Evolutionary conservation across 2,329 filamentous ascomycete species (phyloP).

Genomic region (Raffaelea ambrosiae): DNA sequence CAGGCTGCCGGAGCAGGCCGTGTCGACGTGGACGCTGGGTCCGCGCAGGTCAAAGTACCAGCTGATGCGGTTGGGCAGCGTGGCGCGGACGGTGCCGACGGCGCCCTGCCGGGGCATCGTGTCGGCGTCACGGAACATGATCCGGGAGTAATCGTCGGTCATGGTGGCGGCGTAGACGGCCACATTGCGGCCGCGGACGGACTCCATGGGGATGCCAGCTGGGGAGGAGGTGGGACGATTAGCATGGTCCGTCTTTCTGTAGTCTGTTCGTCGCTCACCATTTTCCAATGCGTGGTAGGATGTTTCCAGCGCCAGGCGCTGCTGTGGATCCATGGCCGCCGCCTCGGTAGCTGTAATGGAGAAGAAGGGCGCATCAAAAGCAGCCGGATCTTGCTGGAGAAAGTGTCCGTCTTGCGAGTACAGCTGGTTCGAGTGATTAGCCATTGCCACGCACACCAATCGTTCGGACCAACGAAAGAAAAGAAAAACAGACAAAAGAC

Average conservation of each 20-base stretch:
- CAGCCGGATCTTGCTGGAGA: background rate
- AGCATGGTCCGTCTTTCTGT: no score
- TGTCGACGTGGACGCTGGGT: conserved; percentile 25
- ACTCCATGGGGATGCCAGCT: background rate
- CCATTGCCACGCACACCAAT: no score
- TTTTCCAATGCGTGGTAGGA: background rate
- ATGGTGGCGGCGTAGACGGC: background rate
- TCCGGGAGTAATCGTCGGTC: background rate
- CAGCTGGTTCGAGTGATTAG: background rate
- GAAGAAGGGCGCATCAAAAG: background rate
- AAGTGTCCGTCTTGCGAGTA: background rate
- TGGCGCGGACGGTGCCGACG: conserved; percentile 18
- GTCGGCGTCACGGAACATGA: background rate
- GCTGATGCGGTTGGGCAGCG: conserved; percentile 23
- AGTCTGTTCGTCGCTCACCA: no score
- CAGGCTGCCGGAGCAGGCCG: conserved; percentile 27
- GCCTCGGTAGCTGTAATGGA: background rate
- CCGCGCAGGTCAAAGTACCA: conserved; percentile 25
- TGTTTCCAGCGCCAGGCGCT: background rate
- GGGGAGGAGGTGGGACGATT: no score
- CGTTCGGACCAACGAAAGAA: no score
- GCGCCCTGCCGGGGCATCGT: background rate
- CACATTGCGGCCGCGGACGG: background rate
- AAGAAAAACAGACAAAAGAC: background rate
- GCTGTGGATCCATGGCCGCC: background rate